phyloP scores from a whole-genome alignment of 2,329 filamentous ascomycete species.

The Claviceps pusilla region DNA sequence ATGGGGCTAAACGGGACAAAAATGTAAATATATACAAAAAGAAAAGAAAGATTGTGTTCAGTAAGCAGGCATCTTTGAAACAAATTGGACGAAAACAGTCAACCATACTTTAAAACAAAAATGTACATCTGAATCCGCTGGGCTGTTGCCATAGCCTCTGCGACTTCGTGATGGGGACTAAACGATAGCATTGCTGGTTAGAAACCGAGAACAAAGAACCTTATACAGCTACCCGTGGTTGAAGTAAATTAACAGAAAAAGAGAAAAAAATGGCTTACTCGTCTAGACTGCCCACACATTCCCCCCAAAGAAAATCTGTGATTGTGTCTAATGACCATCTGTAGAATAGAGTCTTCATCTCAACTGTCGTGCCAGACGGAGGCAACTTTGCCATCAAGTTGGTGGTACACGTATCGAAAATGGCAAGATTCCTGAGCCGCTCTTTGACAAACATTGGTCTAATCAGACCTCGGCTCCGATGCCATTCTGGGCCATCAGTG shows the following conservation, averaged over 20 bases:
- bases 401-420: constrained; percentile 39
- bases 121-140: constrained; percentile 52
- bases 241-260: constrained; percentile 18
- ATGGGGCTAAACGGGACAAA: constrained; percentile 25
- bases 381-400: constrained; percentile 35
- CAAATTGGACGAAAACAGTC: neutral
- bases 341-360: constrained; percentile 41
- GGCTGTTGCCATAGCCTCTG: constrained; percentile 53
- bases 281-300: constrained; percentile 33
- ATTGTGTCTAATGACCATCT: constrained; percentile 51
- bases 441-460: constrained; percentile 37
- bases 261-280: constrained; percentile 23
- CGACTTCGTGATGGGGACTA: constrained; percentile 44
- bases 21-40: neutral
- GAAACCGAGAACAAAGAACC: neutral
- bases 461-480: constrained; percentile 36
- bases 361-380: constrained; percentile 32
- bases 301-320: constrained; percentile 53
- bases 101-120: constrained; percentile 29
- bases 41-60: neutral
- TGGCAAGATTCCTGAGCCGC: constrained; percentile 32
- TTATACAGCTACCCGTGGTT: neutral
- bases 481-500: constrained; percentile 37
- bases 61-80: neutral
- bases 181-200: neutral